Base-by-base conservation (phyloP, 2,329 filamentous ascomycete species). In the Zymoseptoria passerinii region DNA sequence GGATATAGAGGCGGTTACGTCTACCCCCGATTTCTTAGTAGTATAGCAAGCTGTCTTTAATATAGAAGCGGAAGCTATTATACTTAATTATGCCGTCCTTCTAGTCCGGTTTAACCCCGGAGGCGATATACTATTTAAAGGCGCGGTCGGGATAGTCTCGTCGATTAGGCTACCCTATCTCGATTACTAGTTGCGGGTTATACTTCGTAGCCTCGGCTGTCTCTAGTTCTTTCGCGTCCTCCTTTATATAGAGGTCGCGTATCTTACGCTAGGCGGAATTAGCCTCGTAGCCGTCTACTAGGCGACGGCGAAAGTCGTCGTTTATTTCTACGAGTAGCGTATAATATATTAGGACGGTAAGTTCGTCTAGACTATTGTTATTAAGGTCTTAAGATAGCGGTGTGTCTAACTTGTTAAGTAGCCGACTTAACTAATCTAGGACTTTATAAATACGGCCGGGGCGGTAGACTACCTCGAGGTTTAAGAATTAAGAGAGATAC, bases 11-110 rank as follows among this genome's bases (percentile, higher is more conserved):
- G 2, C 54, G 20, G 18, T 20, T 9, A 10, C 50, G 35, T 23
- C 18, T 23, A 20, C 18, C 20, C 16, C 19, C 27, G n/a, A 49
- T 16, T 16, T 56, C 49, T 8, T 27, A 16, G 50, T 52, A 56
- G 49, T 51, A 56, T 13, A 56, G 51, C 7, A 56, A 27, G 49
- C 29, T 35, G n/a, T 52, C 16, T 10, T 56, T 50, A 50, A 56
- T 27, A 27, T 35, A 56, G 20, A 56, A 56, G 9, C 54, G 48
- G 18, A 52, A 35, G 4, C 54, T 28, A 8, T 56, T 28, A 8
- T 28, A 27, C 6, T 51, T 51, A 51, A 51, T 51, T 19, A 19
- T 51, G 20, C 50, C 19, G 19, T 51, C 50, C 27, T 20, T 27
- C 13, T 23, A 50, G 50, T 51, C 19, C 1, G 19, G 50, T 27